phyloP scores from a whole-genome alignment of 208 protist genomes.

The Phytomonas sp. region DNA sequence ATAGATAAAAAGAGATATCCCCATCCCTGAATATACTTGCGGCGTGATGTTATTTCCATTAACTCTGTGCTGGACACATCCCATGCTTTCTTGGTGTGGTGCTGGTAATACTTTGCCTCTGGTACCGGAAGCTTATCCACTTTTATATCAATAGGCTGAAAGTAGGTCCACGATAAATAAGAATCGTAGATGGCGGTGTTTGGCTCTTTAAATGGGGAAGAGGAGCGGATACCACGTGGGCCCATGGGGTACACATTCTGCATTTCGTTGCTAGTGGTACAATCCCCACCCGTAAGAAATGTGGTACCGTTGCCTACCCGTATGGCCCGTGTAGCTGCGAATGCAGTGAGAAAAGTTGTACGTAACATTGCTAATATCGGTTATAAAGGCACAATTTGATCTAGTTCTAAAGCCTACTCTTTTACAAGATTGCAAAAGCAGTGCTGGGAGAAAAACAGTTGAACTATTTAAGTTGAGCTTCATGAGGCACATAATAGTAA shows the following conservation, averaged over 20 bases:
- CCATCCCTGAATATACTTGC: conserved; percentile 80
- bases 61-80: conserved; percentile 83
- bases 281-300: conserved; percentile 80
- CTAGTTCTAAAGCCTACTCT: conserved; percentile 8
- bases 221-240: conserved; percentile 82
- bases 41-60: conserved; percentile 82
- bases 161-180: conserved; percentile 87
- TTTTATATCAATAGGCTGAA: conserved; percentile 84
- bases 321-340: conserved; percentile 53
- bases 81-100: conserved; percentile 81
- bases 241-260: conserved; percentile 77
- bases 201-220: conserved; percentile 80
- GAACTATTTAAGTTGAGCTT: conserved; percentile 1
- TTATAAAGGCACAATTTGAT: conserved; percentile 8
- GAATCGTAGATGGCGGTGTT: conserved; percentile 89
- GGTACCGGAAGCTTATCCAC: conserved; percentile 77
- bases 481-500: neutral
- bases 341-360: conserved; percentile 55
- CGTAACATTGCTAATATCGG: conserved; percentile 48
- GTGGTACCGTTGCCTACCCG: conserved; percentile 85
- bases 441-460: neutral
- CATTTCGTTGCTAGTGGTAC: conserved; percentile 74
- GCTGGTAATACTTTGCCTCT: conserved; percentile 87
- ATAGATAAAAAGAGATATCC: conserved; percentile 56
- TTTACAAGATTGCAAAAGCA: neutral